Percentiles rank a stretch among this genome's conserved stretches.
Conservation (phyloP, 2,329 filamentous ascomycete species). For the Fusarium ramigenum region DNA sequence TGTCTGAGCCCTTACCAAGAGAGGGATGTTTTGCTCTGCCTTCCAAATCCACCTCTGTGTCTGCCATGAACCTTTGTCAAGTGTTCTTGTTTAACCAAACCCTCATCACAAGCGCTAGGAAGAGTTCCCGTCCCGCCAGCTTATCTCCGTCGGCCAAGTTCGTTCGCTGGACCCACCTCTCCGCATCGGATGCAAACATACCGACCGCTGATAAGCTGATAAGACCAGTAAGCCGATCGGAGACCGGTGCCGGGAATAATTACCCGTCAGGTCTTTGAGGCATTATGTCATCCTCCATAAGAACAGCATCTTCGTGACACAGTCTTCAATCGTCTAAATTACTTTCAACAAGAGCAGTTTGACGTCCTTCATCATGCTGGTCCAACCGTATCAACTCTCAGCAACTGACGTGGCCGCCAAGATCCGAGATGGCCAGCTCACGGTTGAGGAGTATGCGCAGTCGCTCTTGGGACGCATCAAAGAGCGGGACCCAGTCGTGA, state of each 20-base stretch:
- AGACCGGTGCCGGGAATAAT: neutral
- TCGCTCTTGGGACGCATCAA: slow-evolving; percentile 14
- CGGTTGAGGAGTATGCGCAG: slow-evolving; percentile 33
- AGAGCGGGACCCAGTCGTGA: neutral
- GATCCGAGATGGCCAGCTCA: neutral
- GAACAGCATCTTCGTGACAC: neutral
- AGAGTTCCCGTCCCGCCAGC: neutral
- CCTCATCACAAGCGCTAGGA: neutral
- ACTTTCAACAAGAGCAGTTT: fast-evolving
- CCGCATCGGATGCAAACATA: neutral
- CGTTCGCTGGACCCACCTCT: neutral
- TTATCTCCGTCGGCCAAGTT: neutral
- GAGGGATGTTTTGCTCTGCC: no score
- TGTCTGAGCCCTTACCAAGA: neutral
- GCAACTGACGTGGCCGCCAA: neutral
- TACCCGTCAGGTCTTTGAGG: neutral
- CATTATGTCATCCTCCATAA: slow-evolving; percentile 3
- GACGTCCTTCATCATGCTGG: neutral
- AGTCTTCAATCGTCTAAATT: neutral
- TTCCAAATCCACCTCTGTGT: fast-evolving
- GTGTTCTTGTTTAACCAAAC: neutral
- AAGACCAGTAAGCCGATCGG: neutral
- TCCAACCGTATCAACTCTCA: neutral
- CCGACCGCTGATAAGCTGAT: neutral
- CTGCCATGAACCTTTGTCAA: neutral